Conservation (phyloP, 352 stramenopile genomes). For the Pythium brassicae region DNA sequence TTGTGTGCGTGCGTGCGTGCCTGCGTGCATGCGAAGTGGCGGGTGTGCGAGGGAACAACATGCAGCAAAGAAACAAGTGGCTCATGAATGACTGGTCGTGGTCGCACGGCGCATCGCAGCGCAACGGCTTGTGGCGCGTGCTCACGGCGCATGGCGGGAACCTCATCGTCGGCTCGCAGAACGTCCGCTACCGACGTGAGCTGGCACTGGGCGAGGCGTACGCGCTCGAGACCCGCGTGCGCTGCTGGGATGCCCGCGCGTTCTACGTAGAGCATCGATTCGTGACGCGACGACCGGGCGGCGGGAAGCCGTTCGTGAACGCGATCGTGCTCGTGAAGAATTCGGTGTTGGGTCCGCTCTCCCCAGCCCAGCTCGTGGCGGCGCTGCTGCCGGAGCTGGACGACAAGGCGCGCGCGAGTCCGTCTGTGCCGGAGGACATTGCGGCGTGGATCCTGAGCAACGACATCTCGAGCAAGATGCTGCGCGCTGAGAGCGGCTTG, state of each 20-base stretch:
- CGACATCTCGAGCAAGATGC: slow-evolving; percentile 59
- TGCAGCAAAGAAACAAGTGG: not conserved
- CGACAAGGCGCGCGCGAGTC: slow-evolving; percentile 24
- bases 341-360: slow-evolving; percentile 62
- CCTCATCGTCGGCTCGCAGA: slow-evolving; percentile 78
- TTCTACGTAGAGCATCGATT: slow-evolving; percentile 89
- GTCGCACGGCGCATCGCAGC: slow-evolving; percentile 19
- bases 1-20: slow-evolving; percentile 2
- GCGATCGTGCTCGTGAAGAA: slow-evolving; percentile 89
- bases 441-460: slow-evolving; percentile 73
- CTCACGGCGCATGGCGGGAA: slow-evolving; percentile 53
- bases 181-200: slow-evolving; percentile 78
- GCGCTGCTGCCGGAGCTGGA: slow-evolving; percentile 36
- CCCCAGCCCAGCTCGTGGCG: slow-evolving; percentile 53
- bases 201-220: slow-evolving; percentile 67
- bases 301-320: slow-evolving; percentile 56
- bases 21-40: not conserved
- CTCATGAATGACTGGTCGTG: not conserved
- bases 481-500: slow-evolving; percentile 35
- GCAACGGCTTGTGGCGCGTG: slow-evolving; percentile 74
- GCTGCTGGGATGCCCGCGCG: slow-evolving; percentile 75
- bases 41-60: not conserved
- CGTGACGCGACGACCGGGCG: slow-evolving; percentile 30
- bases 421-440: slow-evolving; percentile 47
- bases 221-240: slow-evolving; percentile 63